phyloP scores from a whole-genome alignment of 306 rosid genomes.

The Pterocarpus santalinus region DNA sequence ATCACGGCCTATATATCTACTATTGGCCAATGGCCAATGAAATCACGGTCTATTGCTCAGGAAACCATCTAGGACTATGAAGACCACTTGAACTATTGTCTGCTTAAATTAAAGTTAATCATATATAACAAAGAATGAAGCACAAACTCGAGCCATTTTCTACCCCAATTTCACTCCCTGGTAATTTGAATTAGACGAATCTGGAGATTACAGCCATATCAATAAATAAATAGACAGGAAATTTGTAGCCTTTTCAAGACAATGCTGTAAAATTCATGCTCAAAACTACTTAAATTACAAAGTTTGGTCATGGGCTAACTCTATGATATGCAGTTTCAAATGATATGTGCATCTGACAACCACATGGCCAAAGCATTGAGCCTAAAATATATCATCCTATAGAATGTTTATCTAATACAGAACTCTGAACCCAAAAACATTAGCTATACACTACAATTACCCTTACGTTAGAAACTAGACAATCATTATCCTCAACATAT shows the following conservation, averaged over 20 bases:
- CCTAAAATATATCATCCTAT: conserved; percentile 46
- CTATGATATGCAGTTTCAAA: conserved; percentile 37
- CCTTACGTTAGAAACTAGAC: conserved; percentile 48
- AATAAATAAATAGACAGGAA: background rate
- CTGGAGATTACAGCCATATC: background rate
- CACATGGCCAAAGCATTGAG: conserved; percentile 33
- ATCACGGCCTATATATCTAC: too few relatives aligned
- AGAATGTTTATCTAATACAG: conserved; percentile 32
- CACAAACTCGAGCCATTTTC: background rate
- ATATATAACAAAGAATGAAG: too few relatives aligned
- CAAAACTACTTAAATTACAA: conserved; percentile 43
- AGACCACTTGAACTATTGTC: too few relatives aligned
- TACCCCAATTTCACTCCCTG: background rate
- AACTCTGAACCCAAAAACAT: conserved; percentile 39
- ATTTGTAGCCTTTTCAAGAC: background rate
- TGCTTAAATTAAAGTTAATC: too few relatives aligned
- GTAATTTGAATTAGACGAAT: background rate
- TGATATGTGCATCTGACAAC: conserved; percentile 46
- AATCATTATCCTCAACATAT: conserved; percentile 46
- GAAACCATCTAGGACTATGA: too few relatives aligned
- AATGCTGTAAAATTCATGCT: conserved; percentile 42
- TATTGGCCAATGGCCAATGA: too few relatives aligned
- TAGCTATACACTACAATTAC: conserved; percentile 64
- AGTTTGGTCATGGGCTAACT: conserved; percentile 34
- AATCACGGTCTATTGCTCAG: too few relatives aligned